Percentiles rank a stretch among this genome's conserved stretches.
Conservation (phyloP, 1,139 yeast species). For the Hansenula sp. region DNA sequence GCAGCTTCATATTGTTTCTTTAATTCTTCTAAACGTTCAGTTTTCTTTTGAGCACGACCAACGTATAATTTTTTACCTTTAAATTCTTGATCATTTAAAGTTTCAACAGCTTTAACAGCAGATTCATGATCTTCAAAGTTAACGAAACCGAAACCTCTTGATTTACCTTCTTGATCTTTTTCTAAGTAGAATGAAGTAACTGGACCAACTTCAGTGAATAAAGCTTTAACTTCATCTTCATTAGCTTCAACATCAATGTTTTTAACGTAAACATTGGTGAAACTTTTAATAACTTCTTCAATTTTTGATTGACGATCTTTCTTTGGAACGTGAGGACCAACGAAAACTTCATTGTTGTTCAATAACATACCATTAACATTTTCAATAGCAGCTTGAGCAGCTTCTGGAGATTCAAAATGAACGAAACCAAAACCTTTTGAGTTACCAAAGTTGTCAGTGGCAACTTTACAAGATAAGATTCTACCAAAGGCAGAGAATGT, state of each 20-base stretch:
- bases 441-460: constrained; percentile 87
- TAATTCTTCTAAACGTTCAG: constrained; percentile 96
- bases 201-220: constrained; percentile 72
- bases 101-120: constrained; percentile 91
- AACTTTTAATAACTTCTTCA: constrained; percentile 88
- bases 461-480: constrained; percentile 95
- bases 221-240: constrained; percentile 68
- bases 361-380: constrained; percentile 98
- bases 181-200: constrained; percentile 85
- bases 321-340: constrained; percentile 90
- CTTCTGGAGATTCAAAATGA: constrained; percentile 90
- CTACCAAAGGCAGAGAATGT: constrained; percentile 97
- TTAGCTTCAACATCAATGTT: constrained; percentile 72
- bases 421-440: constrained; percentile 98
- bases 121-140: constrained; percentile 84
- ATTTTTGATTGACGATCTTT: constrained; percentile 94
- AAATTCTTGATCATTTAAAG: constrained; percentile 81
- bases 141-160: constrained; percentile 95
- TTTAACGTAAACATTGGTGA: constrained; percentile 93
- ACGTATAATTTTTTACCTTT: constrained; percentile 86
- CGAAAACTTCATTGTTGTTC: constrained; percentile 94
- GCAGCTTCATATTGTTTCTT: constrained; percentile 93
- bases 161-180: constrained; percentile 81
- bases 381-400: constrained; percentile 94
- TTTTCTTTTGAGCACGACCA: constrained; percentile 99